Percentiles rank a stretch among this genome's conserved stretches.
These are phyloP conservation scores for Penicillium riverlandense DNA, from an alignment of 495 filamentous ascomycete species.

Conservation along the genomic window DNA sequence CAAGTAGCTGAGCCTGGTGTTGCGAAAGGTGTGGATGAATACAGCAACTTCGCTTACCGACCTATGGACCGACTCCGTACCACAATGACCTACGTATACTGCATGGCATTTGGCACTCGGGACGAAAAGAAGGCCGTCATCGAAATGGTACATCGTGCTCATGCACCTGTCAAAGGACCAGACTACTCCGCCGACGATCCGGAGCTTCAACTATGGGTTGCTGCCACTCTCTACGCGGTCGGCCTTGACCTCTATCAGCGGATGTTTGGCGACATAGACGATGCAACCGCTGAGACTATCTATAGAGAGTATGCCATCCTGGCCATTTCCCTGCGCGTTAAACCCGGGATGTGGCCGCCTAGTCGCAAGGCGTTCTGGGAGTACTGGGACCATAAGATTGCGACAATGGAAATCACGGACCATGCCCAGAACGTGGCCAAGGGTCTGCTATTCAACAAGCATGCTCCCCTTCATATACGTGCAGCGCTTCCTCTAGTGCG, in stretches of 20 bases:
- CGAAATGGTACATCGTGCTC: constrained; percentile 28
- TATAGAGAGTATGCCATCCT: constrained; percentile 34
- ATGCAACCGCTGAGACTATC: constrained; percentile 14
- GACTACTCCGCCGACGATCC: constrained; percentile 28
- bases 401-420: constrained; percentile 18
- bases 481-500: constrained; percentile 19
- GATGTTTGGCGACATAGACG: constrained; percentile 22
- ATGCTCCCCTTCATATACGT: constrained; percentile 14
- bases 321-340: constrained; percentile 27
- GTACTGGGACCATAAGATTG: constrained; percentile 33
- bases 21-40: constrained; percentile 20
- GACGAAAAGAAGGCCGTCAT: constrained; percentile 26
- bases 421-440: constrained; percentile 26
- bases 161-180: constrained; percentile 22
- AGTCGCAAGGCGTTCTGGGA: constrained; percentile 28
- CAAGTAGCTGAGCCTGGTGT: constrained; percentile 37
- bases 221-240: constrained; percentile 32
- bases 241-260: constrained; percentile 27
- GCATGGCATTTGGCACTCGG: constrained; percentile 30
- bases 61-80: constrained; percentile 34
- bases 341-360: constrained; percentile 27
- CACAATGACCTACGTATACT: constrained; percentile 38
- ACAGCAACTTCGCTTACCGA: constrained; percentile 35
- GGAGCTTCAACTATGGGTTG: constrained; percentile 35
- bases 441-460: constrained; percentile 22